These are phyloP conservation scores for Rutstroemia sp. DNA, from an alignment of 2,329 filamentous ascomycete species.

Conservation along the genomic window DNA sequence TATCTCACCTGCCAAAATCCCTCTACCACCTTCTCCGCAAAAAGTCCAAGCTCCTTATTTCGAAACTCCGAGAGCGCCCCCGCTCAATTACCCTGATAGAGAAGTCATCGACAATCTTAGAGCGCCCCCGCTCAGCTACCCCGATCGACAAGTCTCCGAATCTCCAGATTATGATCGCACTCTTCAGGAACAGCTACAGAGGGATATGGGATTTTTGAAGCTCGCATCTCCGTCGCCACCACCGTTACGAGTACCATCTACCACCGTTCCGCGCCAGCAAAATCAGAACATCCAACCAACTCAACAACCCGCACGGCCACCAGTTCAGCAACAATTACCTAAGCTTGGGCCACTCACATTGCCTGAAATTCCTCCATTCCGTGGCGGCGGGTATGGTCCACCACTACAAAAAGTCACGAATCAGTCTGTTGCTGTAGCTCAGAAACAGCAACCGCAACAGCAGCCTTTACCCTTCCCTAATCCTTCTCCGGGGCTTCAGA, in stretches of 20 bases:
- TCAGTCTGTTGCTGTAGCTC: conserved; percentile 21
- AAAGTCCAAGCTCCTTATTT: conserved; percentile 35
- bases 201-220: conserved; percentile 52
- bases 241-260: conserved; percentile 12
- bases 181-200: conserved; percentile 55
- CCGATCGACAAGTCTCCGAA: conserved; percentile 35
- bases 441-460: conserved; percentile 24
- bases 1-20: conserved; percentile 50
- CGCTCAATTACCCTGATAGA: conserved; percentile 35
- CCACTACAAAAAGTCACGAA: conserved; percentile 25
- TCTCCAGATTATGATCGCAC: conserved; percentile 55
- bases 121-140: conserved; percentile 40
- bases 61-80: conserved; percentile 44
- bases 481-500: conserved; percentile 21
- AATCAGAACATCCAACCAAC: conserved; percentile 15
- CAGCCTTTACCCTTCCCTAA: conserved; percentile 15
- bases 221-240: conserved; percentile 32
- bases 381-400: conserved; percentile 24
- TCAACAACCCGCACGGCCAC: conserved; percentile 19
- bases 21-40: conserved; percentile 52
- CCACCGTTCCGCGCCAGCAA: conserved; percentile 17
- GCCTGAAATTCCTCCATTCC: conserved; percentile 32
- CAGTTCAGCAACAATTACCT: conserved; percentile 29
- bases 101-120: conserved; percentile 39
- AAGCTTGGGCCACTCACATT: conserved; percentile 31